A percentile compares a stretch with the other conserved stretches of the same genome.
These are phyloP conservation scores for Nissolia schottii DNA, from an alignment of 306 rosid genomes.

Conservation along the genomic window DNA sequence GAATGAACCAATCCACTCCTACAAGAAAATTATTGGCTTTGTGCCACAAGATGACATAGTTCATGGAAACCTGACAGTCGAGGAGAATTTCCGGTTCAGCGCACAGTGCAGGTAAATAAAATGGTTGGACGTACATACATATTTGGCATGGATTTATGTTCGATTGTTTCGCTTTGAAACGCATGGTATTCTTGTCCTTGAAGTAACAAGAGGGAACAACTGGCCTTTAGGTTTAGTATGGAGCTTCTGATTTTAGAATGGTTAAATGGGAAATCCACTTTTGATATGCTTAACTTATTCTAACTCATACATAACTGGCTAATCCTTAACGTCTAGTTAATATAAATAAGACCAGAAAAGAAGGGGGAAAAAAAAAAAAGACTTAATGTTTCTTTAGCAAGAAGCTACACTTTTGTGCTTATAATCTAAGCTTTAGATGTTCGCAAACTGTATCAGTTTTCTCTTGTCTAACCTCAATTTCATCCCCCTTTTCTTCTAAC, in stretches of 20 bases:
- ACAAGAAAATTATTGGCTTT: conserved; percentile 72
- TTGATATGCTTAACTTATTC: neutral
- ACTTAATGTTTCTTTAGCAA: too few species aligned
- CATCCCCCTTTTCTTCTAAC: neutral
- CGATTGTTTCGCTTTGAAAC: neutral
- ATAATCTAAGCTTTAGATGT: neutral
- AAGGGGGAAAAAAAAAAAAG: too few species aligned
- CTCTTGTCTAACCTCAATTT: neutral
- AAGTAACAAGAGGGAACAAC: neutral
- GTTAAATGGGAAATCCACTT: neutral
- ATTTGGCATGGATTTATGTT: neutral
- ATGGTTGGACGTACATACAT: too few species aligned
- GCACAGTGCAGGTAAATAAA: conserved; percentile 72
- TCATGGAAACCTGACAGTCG: conserved; percentile 84
- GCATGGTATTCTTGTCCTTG: too few species aligned
- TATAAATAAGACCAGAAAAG: neutral
- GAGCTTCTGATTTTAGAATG: neutral
- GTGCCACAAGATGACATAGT: conserved; percentile 91
- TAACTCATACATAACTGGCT: neutral
- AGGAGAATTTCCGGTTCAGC: conserved; percentile 83
- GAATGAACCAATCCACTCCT: conserved; percentile 68
- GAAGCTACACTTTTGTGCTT: neutral
- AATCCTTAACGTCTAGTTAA: neutral
- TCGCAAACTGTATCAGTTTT: neutral
- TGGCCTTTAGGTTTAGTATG: neutral